Percentiles rank a stretch among this genome's conserved stretches.
Evolutionary conservation across 306 rosid genomes (phyloP).

Genomic region (Abrus precatorius): DNA sequence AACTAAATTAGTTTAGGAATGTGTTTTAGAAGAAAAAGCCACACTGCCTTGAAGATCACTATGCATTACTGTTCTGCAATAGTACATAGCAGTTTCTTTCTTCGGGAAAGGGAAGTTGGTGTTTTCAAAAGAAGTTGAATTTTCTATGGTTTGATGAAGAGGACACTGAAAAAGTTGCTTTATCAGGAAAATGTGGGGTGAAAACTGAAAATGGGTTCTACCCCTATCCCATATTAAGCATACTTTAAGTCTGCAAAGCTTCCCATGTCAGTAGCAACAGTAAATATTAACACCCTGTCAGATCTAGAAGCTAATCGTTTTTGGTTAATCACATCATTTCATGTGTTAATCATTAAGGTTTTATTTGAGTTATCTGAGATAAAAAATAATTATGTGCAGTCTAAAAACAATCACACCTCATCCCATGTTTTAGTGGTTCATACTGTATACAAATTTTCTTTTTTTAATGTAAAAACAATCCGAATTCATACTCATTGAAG

Average conservation of each 20-base stretch:
- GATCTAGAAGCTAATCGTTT: conserved; percentile 26
- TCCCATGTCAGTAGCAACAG: conserved; percentile 38
- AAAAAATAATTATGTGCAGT: too few species aligned
- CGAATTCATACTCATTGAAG: too few species aligned
- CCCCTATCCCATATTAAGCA: conserved; percentile 2
- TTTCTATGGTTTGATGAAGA: conserved; percentile 18
- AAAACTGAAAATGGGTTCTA: conserved; percentile 27
- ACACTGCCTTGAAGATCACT: not conserved
- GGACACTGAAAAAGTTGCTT: conserved; percentile 35
- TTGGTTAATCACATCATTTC: not conserved
- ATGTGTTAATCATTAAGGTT: not conserved
- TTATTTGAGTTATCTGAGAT: not conserved
- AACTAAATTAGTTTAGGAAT: not conserved
- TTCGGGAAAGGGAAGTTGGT: conserved; percentile 32
- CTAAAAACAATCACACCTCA: not conserved
- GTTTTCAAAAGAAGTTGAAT: conserved; percentile 20
- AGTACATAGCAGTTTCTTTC: conserved; percentile 27
- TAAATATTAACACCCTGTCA: conserved; percentile 39
- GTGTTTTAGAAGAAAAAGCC: not conserved
- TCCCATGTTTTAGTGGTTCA: not conserved
- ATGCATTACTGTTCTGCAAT: conserved; percentile 34
- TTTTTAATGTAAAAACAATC: too few species aligned
- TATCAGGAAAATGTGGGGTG: not conserved
- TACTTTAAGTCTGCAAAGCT: conserved; percentile 29
- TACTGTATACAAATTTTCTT: too few species aligned